phyloP scores from a whole-genome alignment of 2,329 filamentous ascomycete genomes.

The Alternaria metachromatica region DNA sequence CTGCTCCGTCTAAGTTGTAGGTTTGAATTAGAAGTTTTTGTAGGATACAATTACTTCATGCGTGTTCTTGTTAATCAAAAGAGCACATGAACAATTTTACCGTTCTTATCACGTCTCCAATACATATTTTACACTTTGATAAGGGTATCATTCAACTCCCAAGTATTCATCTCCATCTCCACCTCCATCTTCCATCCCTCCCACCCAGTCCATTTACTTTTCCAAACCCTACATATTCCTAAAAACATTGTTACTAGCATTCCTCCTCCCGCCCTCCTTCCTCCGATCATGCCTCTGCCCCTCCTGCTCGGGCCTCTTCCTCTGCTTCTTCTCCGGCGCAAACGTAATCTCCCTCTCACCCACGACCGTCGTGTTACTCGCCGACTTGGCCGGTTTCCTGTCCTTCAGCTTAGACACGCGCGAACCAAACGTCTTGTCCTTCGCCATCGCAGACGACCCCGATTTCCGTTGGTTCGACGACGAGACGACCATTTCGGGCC shows the following conservation, averaged over 20 bases:
- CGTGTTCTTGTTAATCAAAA: neutral
- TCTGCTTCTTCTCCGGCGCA: conserved; percentile 64
- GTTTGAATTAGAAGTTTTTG: too few relatives aligned
- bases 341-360: conserved; percentile 74
- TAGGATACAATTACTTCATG: neutral
- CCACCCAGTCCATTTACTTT: neutral
- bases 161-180: neutral
- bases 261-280: conserved; percentile 65
- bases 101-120: neutral
- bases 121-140: neutral
- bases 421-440: conserved; percentile 65
- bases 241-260: conserved; percentile 79
- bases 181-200: neutral
- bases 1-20: too few relatives aligned
- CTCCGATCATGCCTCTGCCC: conserved; percentile 42
- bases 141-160: conserved; percentile 1
- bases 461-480: conserved; percentile 48
- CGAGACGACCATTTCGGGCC: conserved; percentile 62
- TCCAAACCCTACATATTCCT: conserved; percentile 63
- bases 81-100: too few relatives aligned
- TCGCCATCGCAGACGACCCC: conserved; percentile 43
- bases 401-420: conserved; percentile 55
- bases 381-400: conserved; percentile 16
- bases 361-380: conserved; percentile 45
- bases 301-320: conserved; percentile 34